These are phyloP conservation scores for Thozetella sp. DNA, from an alignment of 495 filamentous ascomycete genomes.

Conservation along the genomic window DNA sequence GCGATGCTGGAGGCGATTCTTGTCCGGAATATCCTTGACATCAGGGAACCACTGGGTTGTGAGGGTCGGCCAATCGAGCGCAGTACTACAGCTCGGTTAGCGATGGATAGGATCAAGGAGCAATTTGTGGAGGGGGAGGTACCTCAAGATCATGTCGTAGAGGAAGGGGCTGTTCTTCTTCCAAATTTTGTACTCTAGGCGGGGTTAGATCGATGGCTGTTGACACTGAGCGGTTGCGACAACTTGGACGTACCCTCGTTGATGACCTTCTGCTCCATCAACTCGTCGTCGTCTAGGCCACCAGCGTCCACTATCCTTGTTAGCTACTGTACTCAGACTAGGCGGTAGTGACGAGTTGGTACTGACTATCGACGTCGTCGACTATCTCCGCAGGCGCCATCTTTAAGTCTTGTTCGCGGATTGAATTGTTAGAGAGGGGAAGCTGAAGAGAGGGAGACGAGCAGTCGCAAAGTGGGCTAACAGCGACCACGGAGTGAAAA, in stretches of 20 bases:
- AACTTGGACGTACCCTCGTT: slow-evolving; percentile 72
- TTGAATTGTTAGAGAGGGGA: background rate
- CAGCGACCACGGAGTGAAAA: background rate
- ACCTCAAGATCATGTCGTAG: slow-evolving; percentile 93
- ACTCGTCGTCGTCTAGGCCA: slow-evolving; percentile 72
- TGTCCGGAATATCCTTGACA: slow-evolving; percentile 81
- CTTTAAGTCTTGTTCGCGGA: background rate
- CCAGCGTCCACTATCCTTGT: slow-evolving; percentile 48
- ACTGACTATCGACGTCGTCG: slow-evolving; percentile 54
- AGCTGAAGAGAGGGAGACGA: no score
- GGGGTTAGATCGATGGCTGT: slow-evolving; percentile 13
- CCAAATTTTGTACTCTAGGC: slow-evolving; percentile 97
- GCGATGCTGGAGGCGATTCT: slow-evolving; percentile 85
- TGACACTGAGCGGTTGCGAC: background rate
- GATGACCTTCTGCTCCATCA: slow-evolving; percentile 72
- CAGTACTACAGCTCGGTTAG: slow-evolving; percentile 59
- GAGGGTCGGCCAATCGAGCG: slow-evolving; percentile 96
- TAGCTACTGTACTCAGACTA: slow-evolving; percentile 1
- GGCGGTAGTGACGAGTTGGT: background rate
- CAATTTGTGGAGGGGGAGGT: background rate
- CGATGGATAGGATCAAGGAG: background rate
- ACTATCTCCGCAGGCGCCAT: slow-evolving; percentile 50
- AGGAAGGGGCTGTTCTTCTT: slow-evolving; percentile 99
- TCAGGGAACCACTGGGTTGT: slow-evolving; percentile 99
- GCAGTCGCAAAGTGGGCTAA: slow-evolving; percentile 1